A percentile compares a stretch with the other conserved stretches of the same genome.
Conservation (phyloP, 306 rosid species). For the Dalbergia cochinchinensis region DNA sequence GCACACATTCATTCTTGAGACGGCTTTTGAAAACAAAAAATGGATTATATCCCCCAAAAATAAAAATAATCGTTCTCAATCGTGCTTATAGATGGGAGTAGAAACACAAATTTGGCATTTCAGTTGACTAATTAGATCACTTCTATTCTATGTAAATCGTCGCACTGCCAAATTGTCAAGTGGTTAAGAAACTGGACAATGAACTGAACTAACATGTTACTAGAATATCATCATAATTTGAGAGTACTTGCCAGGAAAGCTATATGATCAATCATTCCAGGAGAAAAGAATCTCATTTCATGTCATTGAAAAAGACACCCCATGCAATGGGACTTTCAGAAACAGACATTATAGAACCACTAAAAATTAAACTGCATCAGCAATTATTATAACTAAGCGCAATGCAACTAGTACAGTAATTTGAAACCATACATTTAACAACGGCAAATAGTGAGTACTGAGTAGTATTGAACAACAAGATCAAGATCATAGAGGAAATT, state of each 20-base stretch:
- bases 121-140: background rate
- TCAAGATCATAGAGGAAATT: background rate
- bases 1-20: background rate
- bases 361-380: background rate
- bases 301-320: background rate
- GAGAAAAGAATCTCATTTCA: background rate
- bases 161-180: background rate
- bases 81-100: background rate
- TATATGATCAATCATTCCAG: background rate
- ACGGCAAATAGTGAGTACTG: background rate
- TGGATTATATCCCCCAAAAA: too few species aligned
- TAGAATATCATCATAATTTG: background rate
- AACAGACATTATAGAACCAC: background rate
- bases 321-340: background rate
- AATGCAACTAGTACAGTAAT: background rate
- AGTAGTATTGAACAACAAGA: background rate
- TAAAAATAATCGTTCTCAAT: background rate
- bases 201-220: background rate
- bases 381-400: background rate
- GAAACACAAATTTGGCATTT: slow-evolving; percentile 32
- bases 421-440: background rate
- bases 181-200: background rate
- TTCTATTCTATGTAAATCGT: background rate
- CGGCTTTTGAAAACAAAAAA: too few species aligned
- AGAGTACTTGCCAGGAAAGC: background rate